Evolutionary conservation across 192 early-diverging fungal genomes (phyloP), one percentile per base, ranked within the genome.

Genomic region (Globomyces pollinis-pini): DNA sequence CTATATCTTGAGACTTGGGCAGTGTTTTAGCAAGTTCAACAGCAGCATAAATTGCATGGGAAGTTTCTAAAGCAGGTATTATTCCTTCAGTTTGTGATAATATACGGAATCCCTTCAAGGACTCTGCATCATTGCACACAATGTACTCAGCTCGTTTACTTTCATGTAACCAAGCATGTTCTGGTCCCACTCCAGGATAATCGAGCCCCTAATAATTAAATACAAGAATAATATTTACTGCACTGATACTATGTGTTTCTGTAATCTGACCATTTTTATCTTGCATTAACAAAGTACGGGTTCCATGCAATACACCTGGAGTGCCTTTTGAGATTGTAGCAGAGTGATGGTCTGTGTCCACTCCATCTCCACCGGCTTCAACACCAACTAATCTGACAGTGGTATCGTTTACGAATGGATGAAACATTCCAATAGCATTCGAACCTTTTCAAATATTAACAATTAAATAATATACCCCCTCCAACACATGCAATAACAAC

Each of bases 151-250:
- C 96, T 42, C 96, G 83, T 23, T 85, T 84, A 33, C 78, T 80
- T 61, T 89, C 86, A 71, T 91, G 88, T 61, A 99, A 81, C 76
- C 77, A 93, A 23, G 94, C 82, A 67, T 94, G 94, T 65, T 99
- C 94, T 24, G 96, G 96, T 23, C 94, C 96, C 42, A 99, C 93
- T 50, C 93, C 96, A 12, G 96, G 91, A 71, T 99, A 99, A 75
- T 96, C 92, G 39, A 99, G 76, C n/a, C 94, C 96, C 77, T 79
- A 60, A 9, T n/a, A n/a, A n/a, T n/a, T n/a, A n/a, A n/a, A n/a
- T n/a, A n/a, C n/a, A 45, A n/a, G 21, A 34, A 23, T 4, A 55
- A 11, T 16, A 68, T 71, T 64, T 64, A 79, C 77, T 39, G 94
- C 91, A 58, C 86, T 87, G 58, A 99, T 88, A 45, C 87, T 90